Evolutionary conservation across 1,284 basidiomycete genomes (phyloP), one percentile per base, ranked within the genome.

Genomic region (Erythrobasidium hasegawianum): DNA sequence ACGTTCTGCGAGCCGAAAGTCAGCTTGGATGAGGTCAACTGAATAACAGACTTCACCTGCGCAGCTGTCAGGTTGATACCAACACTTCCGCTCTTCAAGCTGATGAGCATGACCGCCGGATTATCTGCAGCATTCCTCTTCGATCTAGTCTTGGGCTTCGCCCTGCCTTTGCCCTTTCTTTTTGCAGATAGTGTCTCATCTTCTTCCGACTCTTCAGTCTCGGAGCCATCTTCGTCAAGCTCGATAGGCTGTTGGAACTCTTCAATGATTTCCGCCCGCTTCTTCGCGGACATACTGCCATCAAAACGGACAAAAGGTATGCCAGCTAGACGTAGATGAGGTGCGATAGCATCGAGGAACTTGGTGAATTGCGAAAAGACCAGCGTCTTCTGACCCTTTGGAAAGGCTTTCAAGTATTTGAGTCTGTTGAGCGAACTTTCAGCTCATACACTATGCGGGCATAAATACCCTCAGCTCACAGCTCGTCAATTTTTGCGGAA

Each of bases 21-120:
- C 29, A 16, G 16, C 8, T 16, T n/a, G 7, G 22, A 13, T 11
- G 47, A 24, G 38, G 58, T 33, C 29, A 8, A 38, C n/a, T 18
- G 11, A 1, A 8, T 0, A 20, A 26, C 5, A 50, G 0, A 13
- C n/a, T 53, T 26, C 39, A 64, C 61, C 41, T 64, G 72, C 8
- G 75, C 75, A 8, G 73, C 72, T 1, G 75, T 76, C 27, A 76
- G 64, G 33, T 76, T 76, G 24, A 76, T 67, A 11, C 75, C 75
- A 1, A 74, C 71, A 7, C 74, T 72, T 24, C 75, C 75, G 2
- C 72, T 70, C 65, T 72, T 70, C 26, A 74, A 54, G 38, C 71
- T 73, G 10, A 74, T 65, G 13, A 74, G 68, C 71, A 74, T 73
- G 57, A 74, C 72, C 39, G 68, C 71, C 29, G 72, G 71, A 11